phyloP scores from a whole-genome alignment of 768 basidiomycete species.

The Pleurotus giganteus region DNA sequence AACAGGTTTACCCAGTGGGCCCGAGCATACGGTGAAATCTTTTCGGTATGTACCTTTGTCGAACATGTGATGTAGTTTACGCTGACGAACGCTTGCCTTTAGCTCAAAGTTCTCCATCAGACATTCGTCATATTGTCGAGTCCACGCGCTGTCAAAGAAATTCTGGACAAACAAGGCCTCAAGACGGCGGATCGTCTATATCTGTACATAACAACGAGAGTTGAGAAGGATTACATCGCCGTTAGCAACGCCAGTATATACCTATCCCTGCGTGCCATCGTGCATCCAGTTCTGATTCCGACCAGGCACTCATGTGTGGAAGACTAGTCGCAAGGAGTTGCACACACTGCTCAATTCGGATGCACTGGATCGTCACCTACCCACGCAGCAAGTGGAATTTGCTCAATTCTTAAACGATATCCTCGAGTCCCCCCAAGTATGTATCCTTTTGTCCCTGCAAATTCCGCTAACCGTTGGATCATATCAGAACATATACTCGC shows the following conservation, averaged over 20 bases:
- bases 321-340: constrained; percentile 13
- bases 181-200: constrained; percentile 22
- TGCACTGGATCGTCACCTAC: constrained; percentile 16
- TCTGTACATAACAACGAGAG: constrained; percentile 6
- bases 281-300: too few relatives aligned
- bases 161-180: constrained; percentile 24
- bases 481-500: constrained; percentile 9
- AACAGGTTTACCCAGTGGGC: not conserved
- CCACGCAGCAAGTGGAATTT: constrained; percentile 24
- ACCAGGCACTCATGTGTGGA: constrained; percentile 1
- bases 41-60: not conserved
- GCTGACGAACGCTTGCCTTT: too few relatives aligned
- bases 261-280: too few relatives aligned
- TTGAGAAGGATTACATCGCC: too few relatives aligned
- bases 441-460: not conserved
- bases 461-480: not conserved
- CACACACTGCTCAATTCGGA: constrained; percentile 19
- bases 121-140: constrained; percentile 22
- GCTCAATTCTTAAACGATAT: constrained; percentile 29
- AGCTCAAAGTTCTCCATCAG: constrained; percentile 21
- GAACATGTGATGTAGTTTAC: too few relatives aligned
- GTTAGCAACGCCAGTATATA: too few relatives aligned
- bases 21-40: not conserved
- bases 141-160: constrained; percentile 19
- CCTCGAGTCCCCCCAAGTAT: constrained; percentile 24